Base-by-base conservation (phyloP, 495 filamentous ascomycete genomes). In the Annulohypoxylon moriforme region DNA sequence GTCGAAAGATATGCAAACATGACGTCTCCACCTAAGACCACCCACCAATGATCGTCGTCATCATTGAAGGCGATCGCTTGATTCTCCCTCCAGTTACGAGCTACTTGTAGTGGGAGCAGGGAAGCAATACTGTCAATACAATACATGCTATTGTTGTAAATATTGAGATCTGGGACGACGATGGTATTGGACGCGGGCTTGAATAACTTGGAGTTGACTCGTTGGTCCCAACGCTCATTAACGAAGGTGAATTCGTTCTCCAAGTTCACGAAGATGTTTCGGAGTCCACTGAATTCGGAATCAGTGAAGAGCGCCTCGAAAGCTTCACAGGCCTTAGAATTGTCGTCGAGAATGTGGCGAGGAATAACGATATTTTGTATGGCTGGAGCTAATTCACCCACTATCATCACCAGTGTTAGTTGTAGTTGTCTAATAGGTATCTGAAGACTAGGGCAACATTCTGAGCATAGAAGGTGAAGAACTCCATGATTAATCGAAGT, bases 281-380 rank as follows among this genome's bases (percentile, higher is more conserved):
- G 5, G 2, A 69, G 40, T 14, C 20, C 38, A 2, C 6, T 24
- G 16, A 63, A 33, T 1, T 33, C 18, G 1, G 0, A 44, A 4
- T 42, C 1, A 0, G 0, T 8, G 20, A 69, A 34, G 18, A 69
- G 25, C 0, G 1, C 10, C 18, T 64, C 60, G 33, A 69, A 64
- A 42, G 34, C 36, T 9, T 53, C 31, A 25, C 33, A 44, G 1
- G 49, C 22, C 16, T n/a, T 2, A 9, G 1, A 0, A 14, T 53
- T 59, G 7, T 8, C 11, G 22, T 16, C 0, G 3, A 59, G 27
- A 8, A 33, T n/a, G 1, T 0, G 2, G 13, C 10, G 14, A 6
- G 60, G 52, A 11, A 69, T 29, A 14, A 60, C 60, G 13, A 69
- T 58, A 20, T 64, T 64, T 50, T 52, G 42, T 6, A 69, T 52